Evolutionary conservation across 2,329 filamentous ascomycete genomes (phyloP).

Genomic region (Colletotrichum liaoningense): DNA sequence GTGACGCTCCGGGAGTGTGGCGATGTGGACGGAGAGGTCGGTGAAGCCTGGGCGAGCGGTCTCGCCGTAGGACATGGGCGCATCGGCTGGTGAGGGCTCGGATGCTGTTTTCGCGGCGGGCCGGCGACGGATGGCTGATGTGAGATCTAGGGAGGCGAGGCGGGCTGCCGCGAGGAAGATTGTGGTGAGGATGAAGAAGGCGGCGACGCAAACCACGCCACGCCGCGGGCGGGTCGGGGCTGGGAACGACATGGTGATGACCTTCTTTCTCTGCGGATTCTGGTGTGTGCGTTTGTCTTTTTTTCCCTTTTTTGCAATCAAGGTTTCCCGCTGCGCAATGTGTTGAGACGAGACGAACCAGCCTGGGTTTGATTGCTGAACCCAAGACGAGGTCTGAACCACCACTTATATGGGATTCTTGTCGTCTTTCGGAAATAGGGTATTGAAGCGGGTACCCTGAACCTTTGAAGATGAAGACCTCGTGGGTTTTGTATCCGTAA

Average conservation of each 20-base stretch:
- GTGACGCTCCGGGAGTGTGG: conserved; percentile 43
- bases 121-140: conserved; percentile 2
- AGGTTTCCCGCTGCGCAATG: neutral
- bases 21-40: conserved; percentile 37
- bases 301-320: neutral
- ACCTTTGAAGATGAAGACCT: neutral
- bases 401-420: neutral
- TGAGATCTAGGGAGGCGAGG: conserved; percentile 41
- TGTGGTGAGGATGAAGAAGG: conserved; percentile 47
- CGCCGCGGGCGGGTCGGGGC: conserved; percentile 19
- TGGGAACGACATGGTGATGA: conserved; percentile 16
- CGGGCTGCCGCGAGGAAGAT: conserved; percentile 48
- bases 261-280: neutral
- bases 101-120: conserved; percentile 26
- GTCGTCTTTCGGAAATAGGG: neutral
- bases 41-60: conserved; percentile 52
- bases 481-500: neutral
- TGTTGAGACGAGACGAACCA: neutral
- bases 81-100: conserved; percentile 41
- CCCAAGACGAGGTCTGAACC: neutral
- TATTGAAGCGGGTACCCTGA: neutral
- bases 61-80: conserved; percentile 53
- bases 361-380: neutral
- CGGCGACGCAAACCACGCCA: conserved; percentile 8
- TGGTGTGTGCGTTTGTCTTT: neutral